Conservation (phyloP, 805 yeast species). For the Kazachstania martiniae region DNA sequence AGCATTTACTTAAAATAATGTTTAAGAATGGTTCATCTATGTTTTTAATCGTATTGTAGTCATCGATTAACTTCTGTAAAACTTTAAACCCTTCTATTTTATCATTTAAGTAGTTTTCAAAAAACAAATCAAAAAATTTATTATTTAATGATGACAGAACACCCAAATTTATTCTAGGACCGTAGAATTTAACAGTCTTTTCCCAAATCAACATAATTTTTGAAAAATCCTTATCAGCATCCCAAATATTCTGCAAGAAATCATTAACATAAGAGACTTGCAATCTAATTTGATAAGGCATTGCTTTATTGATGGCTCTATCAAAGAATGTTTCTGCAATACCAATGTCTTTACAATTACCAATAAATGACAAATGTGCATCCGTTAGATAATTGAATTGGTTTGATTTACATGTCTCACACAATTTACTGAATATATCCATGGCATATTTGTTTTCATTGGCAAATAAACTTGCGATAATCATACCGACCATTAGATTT, state of each 20-base stretch:
- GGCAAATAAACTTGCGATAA: conserved; percentile 53
- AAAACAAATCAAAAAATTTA: conserved; percentile 52
- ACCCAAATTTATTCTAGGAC: conserved; percentile 44
- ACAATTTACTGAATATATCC: conserved; percentile 42
- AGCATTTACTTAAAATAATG: conserved; percentile 50
- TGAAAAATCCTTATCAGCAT: conserved; percentile 41
- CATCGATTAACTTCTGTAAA: conserved; percentile 41
- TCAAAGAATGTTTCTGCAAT: conserved; percentile 62
- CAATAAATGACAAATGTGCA: conserved; percentile 65
- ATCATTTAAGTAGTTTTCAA: conserved; percentile 36
- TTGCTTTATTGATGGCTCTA: conserved; percentile 51
- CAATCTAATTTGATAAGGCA: conserved; percentile 57
- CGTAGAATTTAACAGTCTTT: conserved; percentile 40
- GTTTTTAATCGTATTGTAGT: conserved; percentile 36
- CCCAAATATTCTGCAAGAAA: conserved; percentile 47
- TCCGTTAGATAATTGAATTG: conserved; percentile 41
- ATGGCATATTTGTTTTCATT: conserved; percentile 54
- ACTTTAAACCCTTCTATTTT: conserved; percentile 39
- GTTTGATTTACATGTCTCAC: conserved; percentile 1
- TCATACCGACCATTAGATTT: conserved; percentile 53
- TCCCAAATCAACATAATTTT: conserved; percentile 41
- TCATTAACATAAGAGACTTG: conserved; percentile 61
- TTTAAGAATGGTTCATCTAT: conserved; percentile 70
- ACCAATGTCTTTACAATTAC: conserved; percentile 54
- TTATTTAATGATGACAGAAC: conserved; percentile 60